Base-by-base conservation (phyloP, 1,139 yeast species). In the Suhomyces bolitotheri region DNA sequence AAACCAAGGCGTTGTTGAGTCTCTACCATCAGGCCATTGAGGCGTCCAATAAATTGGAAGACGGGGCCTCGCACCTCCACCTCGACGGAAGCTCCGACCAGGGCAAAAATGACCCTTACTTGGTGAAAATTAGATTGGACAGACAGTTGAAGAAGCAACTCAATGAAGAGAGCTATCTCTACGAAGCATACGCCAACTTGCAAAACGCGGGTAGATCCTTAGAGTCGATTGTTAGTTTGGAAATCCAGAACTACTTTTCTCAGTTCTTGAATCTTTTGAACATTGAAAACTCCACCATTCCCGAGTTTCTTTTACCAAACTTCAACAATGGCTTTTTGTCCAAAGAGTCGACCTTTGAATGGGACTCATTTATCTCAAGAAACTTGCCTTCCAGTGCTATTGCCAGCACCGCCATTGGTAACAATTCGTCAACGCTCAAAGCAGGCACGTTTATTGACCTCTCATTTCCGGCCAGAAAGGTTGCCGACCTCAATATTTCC, bases 151-250 rank as follows among this genome's bases (percentile, higher is more conserved):
- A 76, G 48, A 76, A 74, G 46, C 96, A 88, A 57, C 60, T 92
- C 32, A 74, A 74, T 16, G 97, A 89, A 58, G 97, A 92, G 57
- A 84, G 83, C 57, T 83, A 82, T 51, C 69, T 92, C 35, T 85
- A 87, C 51, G 96, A 89, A 54, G 96, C 97, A 0, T 90, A 78
- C 55, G 73, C 81, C 46, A 90, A 92, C 60, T 71, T 90, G 47
- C 96, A 92, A 63, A 77, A 78, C 26, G 85, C 96, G 1, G 97
- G 96, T 30, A 80, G 84, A 41, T 94, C 89, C 54, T 73, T 94
- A 47, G 97, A 90, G 60, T 80, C 83, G 46, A 92, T 88, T 42
- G 94, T 92, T 15, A 88, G 85, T 26, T 72, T 80, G 57, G 96
- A 90, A 56, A 69, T 92, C 35, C 97, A 90, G 63, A 82, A 80